These are phyloP conservation scores for Calonectria hongkongensis DNA, from an alignment of 2,329 filamentous ascomycete genomes.

Conservation along the genomic window DNA sequence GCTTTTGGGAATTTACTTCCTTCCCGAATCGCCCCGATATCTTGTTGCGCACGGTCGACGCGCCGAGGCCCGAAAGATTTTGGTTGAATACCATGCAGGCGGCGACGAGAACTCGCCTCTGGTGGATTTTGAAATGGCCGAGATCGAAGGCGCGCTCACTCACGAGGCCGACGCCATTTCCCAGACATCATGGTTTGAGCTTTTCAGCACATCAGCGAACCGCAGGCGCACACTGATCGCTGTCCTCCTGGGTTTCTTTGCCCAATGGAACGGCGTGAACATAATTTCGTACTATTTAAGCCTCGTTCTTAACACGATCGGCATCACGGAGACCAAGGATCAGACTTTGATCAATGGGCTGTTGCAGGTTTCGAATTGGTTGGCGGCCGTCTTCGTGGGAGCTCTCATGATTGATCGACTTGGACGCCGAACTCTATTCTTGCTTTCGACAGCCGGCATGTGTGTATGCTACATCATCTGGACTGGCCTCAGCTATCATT, in stretches of 20 bases:
- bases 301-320: conserved; percentile 62
- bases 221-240: conserved; percentile 52
- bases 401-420: conserved; percentile 63
- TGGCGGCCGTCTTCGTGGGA: conserved; percentile 60
- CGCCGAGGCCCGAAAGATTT: conserved; percentile 61
- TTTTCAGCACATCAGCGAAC: conserved; percentile 61
- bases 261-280: conserved; percentile 51
- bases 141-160: conserved; percentile 62
- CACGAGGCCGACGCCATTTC: conserved; percentile 57
- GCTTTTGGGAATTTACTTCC: conserved; percentile 50
- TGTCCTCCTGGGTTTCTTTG: conserved; percentile 47
- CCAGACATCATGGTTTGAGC: conserved; percentile 62
- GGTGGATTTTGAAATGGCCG: conserved; percentile 63
- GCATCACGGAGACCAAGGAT: conserved; percentile 61
- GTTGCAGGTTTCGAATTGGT: conserved; percentile 62
- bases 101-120: conserved; percentile 63
- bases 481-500: conserved; percentile 54
- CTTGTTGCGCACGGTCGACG: conserved; percentile 59
- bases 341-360: conserved; percentile 55
- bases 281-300: conserved; percentile 59
- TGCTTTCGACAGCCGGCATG: conserved; percentile 61
- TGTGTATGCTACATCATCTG: conserved; percentile 59
- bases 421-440: conserved; percentile 63
- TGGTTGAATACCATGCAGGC: conserved; percentile 64
- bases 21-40: conserved; percentile 56